Percentiles rank a stretch among this genome's conserved stretches.
phyloP scores from a whole-genome alignment of 164 flowering plant genomes.

The Macadamia integrifolia region DNA sequence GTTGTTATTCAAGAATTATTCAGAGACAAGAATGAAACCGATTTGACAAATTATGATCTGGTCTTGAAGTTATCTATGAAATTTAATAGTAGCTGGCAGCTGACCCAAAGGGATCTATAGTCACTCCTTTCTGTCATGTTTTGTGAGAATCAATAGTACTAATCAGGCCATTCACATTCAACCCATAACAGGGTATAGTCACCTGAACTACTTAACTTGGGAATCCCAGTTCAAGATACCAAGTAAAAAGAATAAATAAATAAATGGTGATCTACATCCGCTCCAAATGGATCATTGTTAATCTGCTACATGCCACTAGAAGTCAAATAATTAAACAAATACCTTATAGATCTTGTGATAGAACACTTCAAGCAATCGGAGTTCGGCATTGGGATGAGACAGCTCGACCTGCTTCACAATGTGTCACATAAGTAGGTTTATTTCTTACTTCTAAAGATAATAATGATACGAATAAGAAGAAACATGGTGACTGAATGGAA shows the following conservation, averaged over 20 bases:
- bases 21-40: background rate
- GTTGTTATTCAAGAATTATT: background rate
- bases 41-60: too few relatives aligned
- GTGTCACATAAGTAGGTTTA: background rate
- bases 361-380: conserved; percentile 61
- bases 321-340: background rate
- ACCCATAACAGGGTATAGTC: background rate
- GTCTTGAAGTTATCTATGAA: background rate
- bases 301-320: background rate
- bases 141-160: background rate
- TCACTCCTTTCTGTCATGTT: background rate
- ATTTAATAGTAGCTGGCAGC: background rate
- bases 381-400: conserved; percentile 56
- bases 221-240: too few relatives aligned
- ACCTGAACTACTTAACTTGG: background rate
- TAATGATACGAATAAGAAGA: too few relatives aligned
- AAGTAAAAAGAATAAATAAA: background rate
- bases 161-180: background rate
- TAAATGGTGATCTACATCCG: background rate
- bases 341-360: conserved; percentile 70
- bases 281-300: background rate
- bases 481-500: background rate
- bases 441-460: background rate
- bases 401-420: conserved; percentile 43
- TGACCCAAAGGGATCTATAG: background rate